Conservation (phyloP, 768 basidiomycete species). For the Tephrocybe sp. region DNA sequence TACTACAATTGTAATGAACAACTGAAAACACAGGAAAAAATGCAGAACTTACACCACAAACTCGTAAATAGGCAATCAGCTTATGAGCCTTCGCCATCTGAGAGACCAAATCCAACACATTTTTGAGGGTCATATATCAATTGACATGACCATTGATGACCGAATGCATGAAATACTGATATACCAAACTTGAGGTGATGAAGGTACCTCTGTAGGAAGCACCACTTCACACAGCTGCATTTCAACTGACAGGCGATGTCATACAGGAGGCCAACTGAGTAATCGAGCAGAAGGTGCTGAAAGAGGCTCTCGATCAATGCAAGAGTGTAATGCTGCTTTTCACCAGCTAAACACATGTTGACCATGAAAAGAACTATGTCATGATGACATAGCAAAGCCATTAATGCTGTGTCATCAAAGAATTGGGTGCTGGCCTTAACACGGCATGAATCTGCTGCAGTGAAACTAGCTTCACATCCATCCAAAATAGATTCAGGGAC, state of each 20-base stretch:
- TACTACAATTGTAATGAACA: no score
- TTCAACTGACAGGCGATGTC: not conserved
- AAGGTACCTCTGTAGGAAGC: constrained; percentile 12
- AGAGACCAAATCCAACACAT: constrained; percentile 19
- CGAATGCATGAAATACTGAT: constrained; percentile 33
- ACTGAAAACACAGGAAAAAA: no score
- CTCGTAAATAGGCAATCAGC: no score
- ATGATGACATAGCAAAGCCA: constrained; percentile 32
- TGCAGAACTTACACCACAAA: not conserved
- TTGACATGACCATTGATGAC: constrained; percentile 34
- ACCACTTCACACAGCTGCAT: not conserved
- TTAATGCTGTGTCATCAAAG: constrained; percentile 23
- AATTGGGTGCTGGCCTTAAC: no score
- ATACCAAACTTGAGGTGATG: constrained; percentile 24
- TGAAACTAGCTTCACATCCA: constrained; percentile 17
- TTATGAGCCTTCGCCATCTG: no score
- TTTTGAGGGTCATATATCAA: constrained; percentile 28
- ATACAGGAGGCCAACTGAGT: not conserved
- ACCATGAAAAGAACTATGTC: constrained; percentile 27
- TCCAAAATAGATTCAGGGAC: constrained; percentile 15
- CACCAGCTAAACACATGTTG: constrained; percentile 31
- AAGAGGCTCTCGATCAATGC: constrained; percentile 27
- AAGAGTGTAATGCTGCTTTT: constrained; percentile 29
- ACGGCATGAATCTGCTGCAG: constrained; percentile 18
- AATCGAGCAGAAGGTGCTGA: constrained; percentile 16